phyloP scores from a whole-genome alignment of 164 flowering plant genomes.

The Berberis vulgaris region DNA sequence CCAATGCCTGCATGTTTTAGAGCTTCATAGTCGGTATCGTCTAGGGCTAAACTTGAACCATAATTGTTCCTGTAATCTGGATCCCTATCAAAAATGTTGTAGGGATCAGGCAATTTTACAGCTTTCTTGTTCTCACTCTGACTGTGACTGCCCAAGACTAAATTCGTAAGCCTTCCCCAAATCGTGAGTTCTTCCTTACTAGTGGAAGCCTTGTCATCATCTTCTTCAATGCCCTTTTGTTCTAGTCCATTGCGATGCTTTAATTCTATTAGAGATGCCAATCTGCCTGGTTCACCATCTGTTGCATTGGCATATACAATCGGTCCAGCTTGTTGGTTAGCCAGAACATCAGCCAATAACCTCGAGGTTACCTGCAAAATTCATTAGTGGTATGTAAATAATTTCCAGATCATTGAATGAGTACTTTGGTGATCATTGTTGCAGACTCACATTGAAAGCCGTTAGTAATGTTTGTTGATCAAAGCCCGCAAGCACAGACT shows the following conservation, averaged over 20 bases:
- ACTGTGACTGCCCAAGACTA: constrained; percentile 19
- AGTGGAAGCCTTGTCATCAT: not conserved
- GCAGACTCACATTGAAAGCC: constrained; percentile 70
- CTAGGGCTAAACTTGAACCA: constrained; percentile 80
- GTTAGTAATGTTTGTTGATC: constrained; percentile 38
- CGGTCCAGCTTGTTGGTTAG: constrained; percentile 46
- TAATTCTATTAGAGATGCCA: constrained; percentile 23
- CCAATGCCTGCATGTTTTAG: constrained; percentile 52
- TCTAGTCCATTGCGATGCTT: constrained; percentile 20
- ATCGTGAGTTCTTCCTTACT: constrained; percentile 23
- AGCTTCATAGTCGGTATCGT: constrained; percentile 48
- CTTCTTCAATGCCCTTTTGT: constrained; percentile 2
- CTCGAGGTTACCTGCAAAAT: constrained; percentile 34
- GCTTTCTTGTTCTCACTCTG: constrained; percentile 6
- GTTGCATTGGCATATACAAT: constrained; percentile 30
- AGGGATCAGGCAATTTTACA: constrained; percentile 34
- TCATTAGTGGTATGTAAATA: not conserved
- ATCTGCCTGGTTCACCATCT: constrained; percentile 25
- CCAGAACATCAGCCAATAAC: constrained; percentile 35
- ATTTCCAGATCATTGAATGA: not conserved
- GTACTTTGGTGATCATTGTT: not conserved
- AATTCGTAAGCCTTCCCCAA: constrained; percentile 49
- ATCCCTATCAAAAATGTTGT: constrained; percentile 45
- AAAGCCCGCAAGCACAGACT: constrained; percentile 69
- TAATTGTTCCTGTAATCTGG: constrained; percentile 67